Evolutionary conservation across 164 flowering plant species (phyloP), one percentile per base, ranked within the genome.

Genomic region (Stephania yunnanensis): DNA sequence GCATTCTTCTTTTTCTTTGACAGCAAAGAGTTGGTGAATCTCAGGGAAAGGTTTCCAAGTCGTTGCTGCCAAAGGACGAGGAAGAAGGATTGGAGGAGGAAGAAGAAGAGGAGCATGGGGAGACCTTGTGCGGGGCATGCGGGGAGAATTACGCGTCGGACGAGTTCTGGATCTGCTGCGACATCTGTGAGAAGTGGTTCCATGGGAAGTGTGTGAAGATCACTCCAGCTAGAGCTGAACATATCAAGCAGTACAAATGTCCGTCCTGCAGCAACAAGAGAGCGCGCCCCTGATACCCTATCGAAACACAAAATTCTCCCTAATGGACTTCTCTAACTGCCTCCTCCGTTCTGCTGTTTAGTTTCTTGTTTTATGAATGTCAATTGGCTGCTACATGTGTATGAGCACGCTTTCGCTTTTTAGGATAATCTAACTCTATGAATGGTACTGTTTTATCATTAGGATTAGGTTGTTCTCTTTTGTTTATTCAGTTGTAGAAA

Each of bases 111-210:
- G 97, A 92, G 80, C 93, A 89, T 68, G 93, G 91, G 15, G 95
- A 91, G 46, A 91, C 93, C 3, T 72, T 90, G 58, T 92, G 97
- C 52, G 95, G 97, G 42, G 92, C 95, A 6, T 92, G 97, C 61
- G 92, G 92, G 6, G 92, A 89, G 80, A 88, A 84, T 79, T 88
- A 88, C 55, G 91, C 89, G 4, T 78, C 90, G 2, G 92, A 89
- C 72, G 95, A 92, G 73, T 91, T 91, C 81, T 92, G 97, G 97
- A 92, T 92, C 71, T 92, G 93, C 80, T 92, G 97, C 70, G 97
- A 92, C 80, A 72, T 92, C 20, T 92, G 97, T 20, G 93, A 90
- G 86, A 87, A 79, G 73, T 92, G 97, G 97, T 92, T 92, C 85
- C 97, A 92, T 83, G 94, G 93, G 3, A 91, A 88, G 85, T 92